phyloP scores from a whole-genome alignment of 2,329 filamentous ascomycete genomes.

The Neoscytalidium dimidiatum region DNA sequence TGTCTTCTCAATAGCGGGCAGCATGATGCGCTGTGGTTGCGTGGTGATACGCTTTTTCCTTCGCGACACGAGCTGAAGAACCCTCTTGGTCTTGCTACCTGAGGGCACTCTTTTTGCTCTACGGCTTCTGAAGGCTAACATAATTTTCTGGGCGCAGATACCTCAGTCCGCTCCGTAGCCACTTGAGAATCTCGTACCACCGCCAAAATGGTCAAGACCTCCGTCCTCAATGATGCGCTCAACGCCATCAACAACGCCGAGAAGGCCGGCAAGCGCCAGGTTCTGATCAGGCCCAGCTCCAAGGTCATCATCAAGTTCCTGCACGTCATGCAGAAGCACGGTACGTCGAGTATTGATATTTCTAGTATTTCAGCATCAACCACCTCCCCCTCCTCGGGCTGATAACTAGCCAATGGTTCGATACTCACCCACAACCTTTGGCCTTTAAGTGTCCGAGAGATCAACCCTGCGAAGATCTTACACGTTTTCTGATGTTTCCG shows the following conservation, averaged over 20 bases:
- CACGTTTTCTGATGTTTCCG: slow-evolving; percentile 80
- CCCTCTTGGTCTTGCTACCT: slow-evolving; percentile 54
- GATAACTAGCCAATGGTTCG: slow-evolving; percentile 99
- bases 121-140: slow-evolving; percentile 65
- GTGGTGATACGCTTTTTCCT: slow-evolving; percentile 50
- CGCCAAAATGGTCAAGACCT: slow-evolving; percentile 98
- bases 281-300: slow-evolving; percentile 94
- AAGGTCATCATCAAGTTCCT: slow-evolving; percentile 99
- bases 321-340: slow-evolving; percentile 98
- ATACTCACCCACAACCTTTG: slow-evolving; percentile 80
- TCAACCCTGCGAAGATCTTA: slow-evolving; percentile 86
- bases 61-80: slow-evolving; percentile 66
- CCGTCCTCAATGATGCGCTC: slow-evolving; percentile 98
- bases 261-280: slow-evolving; percentile 99
- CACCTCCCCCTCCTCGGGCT: slow-evolving; percentile 70
- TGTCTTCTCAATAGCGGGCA: not conserved
- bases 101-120: slow-evolving; percentile 69
- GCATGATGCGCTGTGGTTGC: not conserved
- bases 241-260: slow-evolving; percentile 99
- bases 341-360: slow-evolving; percentile 62
- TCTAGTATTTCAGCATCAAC: slow-evolving; percentile 18
- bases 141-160: slow-evolving; percentile 52
- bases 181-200: slow-evolving; percentile 78
- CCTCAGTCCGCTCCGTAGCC: slow-evolving; percentile 59
- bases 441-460: slow-evolving; percentile 99